Evolutionary conservation across 1,284 basidiomycete species (phyloP).

Genomic region (Heterobasidion irregulare): DNA sequence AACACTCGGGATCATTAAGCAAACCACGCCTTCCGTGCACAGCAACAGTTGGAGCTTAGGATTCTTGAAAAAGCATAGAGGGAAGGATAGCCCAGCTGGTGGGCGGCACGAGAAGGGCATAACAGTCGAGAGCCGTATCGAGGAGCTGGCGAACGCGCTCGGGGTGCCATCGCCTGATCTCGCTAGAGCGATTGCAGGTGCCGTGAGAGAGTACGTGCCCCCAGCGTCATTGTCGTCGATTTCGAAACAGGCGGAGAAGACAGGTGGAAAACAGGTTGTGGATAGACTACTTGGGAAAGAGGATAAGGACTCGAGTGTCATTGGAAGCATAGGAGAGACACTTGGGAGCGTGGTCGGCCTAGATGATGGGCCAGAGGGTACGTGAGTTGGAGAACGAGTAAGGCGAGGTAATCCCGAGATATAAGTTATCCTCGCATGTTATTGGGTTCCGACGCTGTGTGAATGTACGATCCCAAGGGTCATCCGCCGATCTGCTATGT

Average conservation of each 20-base stretch:
- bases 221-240: slow-evolving; percentile 48
- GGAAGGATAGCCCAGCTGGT: background rate
- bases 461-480: too few species aligned
- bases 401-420: too few species aligned
- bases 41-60: background rate
- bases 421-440: too few species aligned
- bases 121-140: slow-evolving; percentile 44
- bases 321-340: slow-evolving; percentile 26
- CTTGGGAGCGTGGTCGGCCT: background rate
- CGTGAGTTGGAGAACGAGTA: background rate
- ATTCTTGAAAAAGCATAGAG: slow-evolving; percentile 5
- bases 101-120: background rate
- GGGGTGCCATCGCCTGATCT: slow-evolving; percentile 54
- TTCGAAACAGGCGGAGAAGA: slow-evolving; percentile 29
- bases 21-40: background rate
- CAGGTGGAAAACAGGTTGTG: slow-evolving; percentile 23
- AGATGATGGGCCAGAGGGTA: background rate
- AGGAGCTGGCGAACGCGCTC: slow-evolving; percentile 48
- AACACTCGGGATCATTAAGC: slow-evolving; percentile 7
- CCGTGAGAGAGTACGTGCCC: slow-evolving; percentile 47
- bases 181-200: slow-evolving; percentile 51
- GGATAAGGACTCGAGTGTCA: slow-evolving; percentile 2
- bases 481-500: too few species aligned
- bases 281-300: slow-evolving; percentile 28
- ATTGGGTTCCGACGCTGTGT: too few species aligned